Evolutionary conservation across 2,329 filamentous ascomycete genomes (phyloP).

Genomic region (Lachnellula willkommii): DNA sequence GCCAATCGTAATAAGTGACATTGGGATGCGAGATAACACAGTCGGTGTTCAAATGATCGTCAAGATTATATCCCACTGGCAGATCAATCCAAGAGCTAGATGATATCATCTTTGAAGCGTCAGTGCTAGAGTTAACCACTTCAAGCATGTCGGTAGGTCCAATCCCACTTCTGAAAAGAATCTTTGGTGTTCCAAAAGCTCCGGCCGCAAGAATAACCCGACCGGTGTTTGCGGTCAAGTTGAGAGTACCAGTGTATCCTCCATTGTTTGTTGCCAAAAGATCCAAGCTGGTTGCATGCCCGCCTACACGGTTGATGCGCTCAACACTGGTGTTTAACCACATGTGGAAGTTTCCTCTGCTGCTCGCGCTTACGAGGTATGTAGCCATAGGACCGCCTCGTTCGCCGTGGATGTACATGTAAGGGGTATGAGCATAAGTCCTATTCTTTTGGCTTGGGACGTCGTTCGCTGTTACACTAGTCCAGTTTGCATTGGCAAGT

Average conservation of each 20-base stretch:
- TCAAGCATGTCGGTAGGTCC: constrained; percentile 40
- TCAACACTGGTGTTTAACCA: constrained; percentile 62
- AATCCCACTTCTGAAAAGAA: constrained; percentile 65
- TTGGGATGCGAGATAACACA: constrained; percentile 46
- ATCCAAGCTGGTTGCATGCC: constrained; percentile 61
- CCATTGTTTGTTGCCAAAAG: constrained; percentile 50
- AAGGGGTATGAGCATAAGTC: constrained; percentile 58
- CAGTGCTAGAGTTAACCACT: constrained; percentile 43
- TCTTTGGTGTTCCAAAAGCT: constrained; percentile 54
- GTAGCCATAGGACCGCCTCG: constrained; percentile 66
- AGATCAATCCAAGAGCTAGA: constrained; percentile 50
- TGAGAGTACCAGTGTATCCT: constrained; percentile 55
- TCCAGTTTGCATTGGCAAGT: constrained; percentile 57
- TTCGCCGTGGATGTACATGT: constrained; percentile 63
- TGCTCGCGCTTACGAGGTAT: constrained; percentile 59
- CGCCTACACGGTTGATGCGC: constrained; percentile 58
- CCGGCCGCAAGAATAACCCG: constrained; percentile 65
- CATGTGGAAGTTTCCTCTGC: constrained; percentile 60
- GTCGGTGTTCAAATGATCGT: constrained; percentile 55
- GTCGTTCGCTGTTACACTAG: constrained; percentile 53
- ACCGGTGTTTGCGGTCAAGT: constrained; percentile 53
- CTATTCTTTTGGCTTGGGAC: constrained; percentile 58
- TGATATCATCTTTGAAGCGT: constrained; percentile 47
- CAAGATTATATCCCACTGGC: constrained; percentile 54
- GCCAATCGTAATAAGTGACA: constrained; percentile 60